Evolutionary conservation across 495 filamentous ascomycete species (phyloP), one percentile per base, ranked within the genome.

Genomic region (Margaritispora aquatica): DNA sequence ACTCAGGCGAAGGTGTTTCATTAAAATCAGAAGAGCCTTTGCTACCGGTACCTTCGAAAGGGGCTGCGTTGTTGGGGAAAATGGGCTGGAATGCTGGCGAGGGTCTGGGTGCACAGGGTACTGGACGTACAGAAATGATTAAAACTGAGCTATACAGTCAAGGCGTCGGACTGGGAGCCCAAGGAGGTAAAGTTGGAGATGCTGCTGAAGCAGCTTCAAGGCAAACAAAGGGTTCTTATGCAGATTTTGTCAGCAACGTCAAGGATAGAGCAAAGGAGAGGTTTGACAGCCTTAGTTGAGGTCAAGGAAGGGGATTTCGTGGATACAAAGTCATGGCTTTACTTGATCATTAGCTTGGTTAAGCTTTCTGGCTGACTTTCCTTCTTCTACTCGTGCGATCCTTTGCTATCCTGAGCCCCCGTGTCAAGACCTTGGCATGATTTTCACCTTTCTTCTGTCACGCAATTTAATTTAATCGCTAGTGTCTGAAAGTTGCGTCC

Each of bases 51-150:
- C 78, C 80, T 57, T 92, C 89, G n/a, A 96, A 92, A 74, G 92
- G 92, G 23, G 88, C 89, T 5, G 84, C 87, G 0, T 74, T 97
- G 29, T 80, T 97, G 7, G 85, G 87, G 51, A 96, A 96, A 74
- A 95, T 96, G 89, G 92, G 92, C 17, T 96, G 89, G 89, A 85
- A 79, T 13, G 82, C 82, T 1, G 92, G 92, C 0, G 79, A 84
- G 57, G 92, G 92, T 1, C 75, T 97, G 20, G 92, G 92, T 46
- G 89, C 87, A 1, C 81, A 87, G 63, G 88, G 91, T 0, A 84
- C 85, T 1, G 92, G 92, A 2, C 81, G 85, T 51, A 89, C 84
- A 0, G 86, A 86, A 19, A 87, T 89, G 0, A 88, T 97, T 55
- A 77, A 84, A 13, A 88, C 89, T 0, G 84, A 89, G 50, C 80